Evolutionary conservation across 305 asterid genomes (phyloP).

Genomic region (Caryopteris hybrid): DNA sequence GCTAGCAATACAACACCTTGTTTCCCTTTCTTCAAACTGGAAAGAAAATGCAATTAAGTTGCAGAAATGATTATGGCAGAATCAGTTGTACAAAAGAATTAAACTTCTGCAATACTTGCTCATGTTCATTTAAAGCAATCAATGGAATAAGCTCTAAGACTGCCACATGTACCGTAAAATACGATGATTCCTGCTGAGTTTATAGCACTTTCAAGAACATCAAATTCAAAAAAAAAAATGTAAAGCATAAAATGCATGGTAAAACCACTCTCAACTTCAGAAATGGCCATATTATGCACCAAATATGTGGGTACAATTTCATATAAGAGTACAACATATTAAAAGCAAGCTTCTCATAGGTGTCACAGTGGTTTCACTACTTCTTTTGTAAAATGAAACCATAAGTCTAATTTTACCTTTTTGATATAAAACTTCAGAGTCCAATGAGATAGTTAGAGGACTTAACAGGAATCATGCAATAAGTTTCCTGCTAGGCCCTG

Average conservation of each 20-base stretch:
- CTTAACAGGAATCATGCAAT: neutral
- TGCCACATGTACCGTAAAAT: neutral
- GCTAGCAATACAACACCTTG: no score
- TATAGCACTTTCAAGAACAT: neutral
- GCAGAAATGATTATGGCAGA: no score
- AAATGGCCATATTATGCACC: neutral
- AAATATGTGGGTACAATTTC: neutral
- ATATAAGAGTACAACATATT: neutral
- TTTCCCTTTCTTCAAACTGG: no score
- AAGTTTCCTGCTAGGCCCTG: neutral
- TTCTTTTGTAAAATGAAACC: conserved; percentile 17
- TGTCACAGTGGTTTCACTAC: neutral
- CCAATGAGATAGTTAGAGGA: neutral
- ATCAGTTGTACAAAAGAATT: no score
- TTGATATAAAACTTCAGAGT: conserved; percentile 6
- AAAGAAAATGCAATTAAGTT: no score
- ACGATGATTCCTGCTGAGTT: neutral
- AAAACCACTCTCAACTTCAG: neutral
- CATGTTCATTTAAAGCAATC: no score
- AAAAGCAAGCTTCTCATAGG: conserved; percentile 4
- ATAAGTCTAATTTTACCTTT: conserved; percentile 7
- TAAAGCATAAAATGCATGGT: neutral
- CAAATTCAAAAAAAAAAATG: no score
- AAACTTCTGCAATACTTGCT: no score
- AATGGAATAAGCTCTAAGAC: no score